phyloP scores from a whole-genome alignment of 108 stramenopile genomes.

The Nannochloropsis gaditana region DNA sequence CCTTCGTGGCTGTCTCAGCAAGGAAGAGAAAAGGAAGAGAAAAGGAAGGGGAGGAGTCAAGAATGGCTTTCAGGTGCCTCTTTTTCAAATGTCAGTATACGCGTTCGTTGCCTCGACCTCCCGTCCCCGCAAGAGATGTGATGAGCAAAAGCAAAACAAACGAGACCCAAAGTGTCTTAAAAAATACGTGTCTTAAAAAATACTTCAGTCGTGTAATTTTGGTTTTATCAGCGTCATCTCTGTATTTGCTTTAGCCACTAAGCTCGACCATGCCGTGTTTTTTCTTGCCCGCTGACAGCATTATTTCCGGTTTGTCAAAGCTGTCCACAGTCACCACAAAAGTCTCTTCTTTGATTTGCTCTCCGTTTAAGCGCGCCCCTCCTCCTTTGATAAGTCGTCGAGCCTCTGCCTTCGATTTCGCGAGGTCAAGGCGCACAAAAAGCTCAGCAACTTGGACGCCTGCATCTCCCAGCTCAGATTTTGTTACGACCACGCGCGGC shows the following conservation, averaged over 20 bases:
- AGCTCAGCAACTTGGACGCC: slow-evolving; percentile 66
- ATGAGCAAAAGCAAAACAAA: no score
- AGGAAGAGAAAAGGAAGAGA: no score
- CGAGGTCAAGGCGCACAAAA: slow-evolving; percentile 68
- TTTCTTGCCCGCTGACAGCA: slow-evolving; percentile 59
- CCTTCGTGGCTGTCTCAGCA: no score
- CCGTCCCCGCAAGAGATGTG: no score
- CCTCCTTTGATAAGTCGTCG: slow-evolving; percentile 82
- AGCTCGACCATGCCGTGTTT: slow-evolving; percentile 52
- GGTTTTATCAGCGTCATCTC: no score
- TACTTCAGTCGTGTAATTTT: no score
- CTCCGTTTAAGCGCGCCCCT: slow-evolving; percentile 58
- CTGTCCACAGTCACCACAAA: slow-evolving; percentile 23
- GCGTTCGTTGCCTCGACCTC: no score
- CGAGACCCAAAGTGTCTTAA: no score
- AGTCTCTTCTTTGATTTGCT: slow-evolving; percentile 39
- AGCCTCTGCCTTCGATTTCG: slow-evolving; percentile 82
- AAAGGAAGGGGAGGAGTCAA: no score
- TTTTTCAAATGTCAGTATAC: no score
- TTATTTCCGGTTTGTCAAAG: slow-evolving; percentile 41
- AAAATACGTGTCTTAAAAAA: no score
- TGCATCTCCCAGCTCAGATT: slow-evolving; percentile 26
- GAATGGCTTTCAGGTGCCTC: no score
- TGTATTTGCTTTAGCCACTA: background rate
- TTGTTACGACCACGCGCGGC: slow-evolving; percentile 28